Conservation (phyloP, 306 rosid genomes). For the Fragaria nilgerrensis region DNA sequence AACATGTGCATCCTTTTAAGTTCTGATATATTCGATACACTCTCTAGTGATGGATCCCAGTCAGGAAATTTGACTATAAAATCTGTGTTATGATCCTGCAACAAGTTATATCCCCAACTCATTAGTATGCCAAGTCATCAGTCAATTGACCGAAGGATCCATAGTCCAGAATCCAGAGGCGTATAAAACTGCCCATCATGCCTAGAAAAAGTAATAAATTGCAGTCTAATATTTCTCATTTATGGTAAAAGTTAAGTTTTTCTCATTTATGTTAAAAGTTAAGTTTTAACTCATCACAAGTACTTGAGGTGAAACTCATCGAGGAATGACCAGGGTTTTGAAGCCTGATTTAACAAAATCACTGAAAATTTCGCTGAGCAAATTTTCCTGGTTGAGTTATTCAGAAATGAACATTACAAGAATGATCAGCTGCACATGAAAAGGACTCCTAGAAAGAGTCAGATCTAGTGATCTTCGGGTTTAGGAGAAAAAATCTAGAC, state of each 20-base stretch:
- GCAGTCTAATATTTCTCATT: background rate
- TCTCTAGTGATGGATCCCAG: conserved; percentile 62
- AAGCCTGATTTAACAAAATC: background rate
- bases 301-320: background rate
- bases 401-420: background rate
- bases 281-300: background rate
- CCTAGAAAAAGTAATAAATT: background rate
- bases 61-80: conserved; percentile 81
- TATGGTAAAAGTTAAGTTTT: background rate
- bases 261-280: background rate
- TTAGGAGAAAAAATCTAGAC: background rate
- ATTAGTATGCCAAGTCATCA: background rate
- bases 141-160: background rate
- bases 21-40: conserved; percentile 25
- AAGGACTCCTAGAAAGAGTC: background rate
- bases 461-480: background rate
- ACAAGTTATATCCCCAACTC: conserved; percentile 16
- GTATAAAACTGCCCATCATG: background rate
- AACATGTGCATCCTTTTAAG: conserved; percentile 27
- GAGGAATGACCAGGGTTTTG: background rate
- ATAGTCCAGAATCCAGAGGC: background rate
- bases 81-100: conserved; percentile 90
- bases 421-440: background rate
- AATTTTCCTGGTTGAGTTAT: background rate
- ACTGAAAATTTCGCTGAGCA: background rate